Evolutionary conservation across 2,329 filamentous ascomycete genomes (phyloP), one percentile per base, ranked within the genome.

Genomic region (Cladorrhinum sp.): DNA sequence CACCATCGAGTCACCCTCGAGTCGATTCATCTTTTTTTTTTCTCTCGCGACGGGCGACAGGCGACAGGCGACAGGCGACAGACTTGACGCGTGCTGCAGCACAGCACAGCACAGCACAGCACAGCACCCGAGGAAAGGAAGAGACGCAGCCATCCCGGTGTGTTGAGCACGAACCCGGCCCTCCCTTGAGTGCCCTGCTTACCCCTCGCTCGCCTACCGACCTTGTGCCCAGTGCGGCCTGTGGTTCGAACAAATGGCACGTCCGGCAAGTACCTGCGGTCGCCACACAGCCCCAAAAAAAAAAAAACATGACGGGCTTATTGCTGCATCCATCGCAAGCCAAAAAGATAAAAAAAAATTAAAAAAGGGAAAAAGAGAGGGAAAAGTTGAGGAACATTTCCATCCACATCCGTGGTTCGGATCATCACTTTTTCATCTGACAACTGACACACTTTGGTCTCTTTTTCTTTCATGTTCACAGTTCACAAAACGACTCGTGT

Each of bases 11-110:
- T 33, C 24, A 3, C 56, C 9, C 33, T 36, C 61, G 54, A 60
- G 20, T 14, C 12, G 16, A 8, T 4, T 24, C 26, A 60, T 61
- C 20, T 48, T 42, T 24, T n/a, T 18, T 58, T 49, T 26, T 55
- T 46, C 12, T 36, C 10, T 33, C n/a, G n/a, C n/a, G n/a, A n/a
- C n/a, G 30, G n/a, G n/a, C 9, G 21, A 6, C 7, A 20, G 36
- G 60, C 62, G 23, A 57, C 39, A 48, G 26, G 28, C 24, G 42
- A 46, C 16, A 36, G 42, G 24, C 51, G 52, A 62, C 56, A 55
- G 59, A 60, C 57, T 63, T 52, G 66, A 67, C 56, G 62, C 65
- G 66, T 62, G 65, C 62, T 62, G 65, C 59, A 57, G 64, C 49
- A n/a, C n/a, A 55, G 36, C 58, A 61, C 57, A 30, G 30, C 36